Conservation (phyloP, 139 green algal species). For the Mesostigma viride region DNA sequence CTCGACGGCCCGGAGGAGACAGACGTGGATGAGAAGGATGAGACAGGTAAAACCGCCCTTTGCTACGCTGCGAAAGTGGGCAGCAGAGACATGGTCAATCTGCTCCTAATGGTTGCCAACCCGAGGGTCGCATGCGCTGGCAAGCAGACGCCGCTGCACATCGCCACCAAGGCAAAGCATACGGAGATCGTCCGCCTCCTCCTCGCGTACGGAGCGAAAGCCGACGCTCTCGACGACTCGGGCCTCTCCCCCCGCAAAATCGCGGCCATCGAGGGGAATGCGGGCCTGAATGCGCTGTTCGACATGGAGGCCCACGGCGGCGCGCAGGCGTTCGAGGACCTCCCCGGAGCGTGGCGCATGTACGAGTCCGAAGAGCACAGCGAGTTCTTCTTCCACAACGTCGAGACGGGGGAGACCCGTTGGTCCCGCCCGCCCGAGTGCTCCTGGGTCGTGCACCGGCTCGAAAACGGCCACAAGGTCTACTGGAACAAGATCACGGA, state of each 20-base stretch:
- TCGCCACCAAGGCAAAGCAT: neutral
- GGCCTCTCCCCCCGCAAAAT: neutral
- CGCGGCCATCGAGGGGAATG: neutral
- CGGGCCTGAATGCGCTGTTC: neutral
- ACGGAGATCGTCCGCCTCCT: neutral
- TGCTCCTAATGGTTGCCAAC: too few species aligned
- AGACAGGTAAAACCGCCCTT: too few species aligned
- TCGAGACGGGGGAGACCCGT: neutral
- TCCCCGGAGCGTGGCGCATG: neutral
- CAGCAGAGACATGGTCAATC: too few species aligned
- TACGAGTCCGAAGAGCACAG: neutral
- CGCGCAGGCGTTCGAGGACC: neutral
- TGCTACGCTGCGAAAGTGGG: too few species aligned
- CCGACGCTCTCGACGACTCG: neutral
- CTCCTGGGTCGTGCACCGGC: neutral
- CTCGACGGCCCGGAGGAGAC: too few species aligned
- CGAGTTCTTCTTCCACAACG: neutral
- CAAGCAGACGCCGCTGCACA: neutral
- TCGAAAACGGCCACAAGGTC: neutral
- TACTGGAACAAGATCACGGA: neutral
- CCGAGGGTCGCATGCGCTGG: too few species aligned
- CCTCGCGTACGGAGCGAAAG: neutral
- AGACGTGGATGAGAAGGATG: too few species aligned
- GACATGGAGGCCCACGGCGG: neutral
- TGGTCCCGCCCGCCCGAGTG: neutral